A percentile compares a stretch with the other conserved stretches of the same genome.
These are phyloP conservation scores for Candida ponderosae DNA, from an alignment of 805 yeast species.

Conservation along the genomic window DNA sequence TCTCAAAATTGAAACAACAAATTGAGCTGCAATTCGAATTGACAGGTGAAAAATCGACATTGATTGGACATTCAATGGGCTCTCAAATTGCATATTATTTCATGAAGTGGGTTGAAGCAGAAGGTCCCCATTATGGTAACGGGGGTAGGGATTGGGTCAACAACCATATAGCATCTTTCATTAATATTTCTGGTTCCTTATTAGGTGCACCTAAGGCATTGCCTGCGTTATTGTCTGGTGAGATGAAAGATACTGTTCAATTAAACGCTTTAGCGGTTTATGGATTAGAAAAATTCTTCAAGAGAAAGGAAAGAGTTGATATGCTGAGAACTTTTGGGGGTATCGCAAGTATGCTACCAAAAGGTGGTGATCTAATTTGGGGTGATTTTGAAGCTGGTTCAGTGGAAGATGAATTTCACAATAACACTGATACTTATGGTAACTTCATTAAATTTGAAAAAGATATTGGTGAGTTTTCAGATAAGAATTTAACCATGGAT, in stretches of 20 bases:
- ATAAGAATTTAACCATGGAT: constrained; percentile 51
- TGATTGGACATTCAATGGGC: constrained; percentile 96
- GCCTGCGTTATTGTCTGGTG: constrained; percentile 91
- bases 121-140: constrained; percentile 72
- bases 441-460: constrained; percentile 62
- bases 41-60: constrained; percentile 60
- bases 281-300: constrained; percentile 90
- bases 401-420: constrained; percentile 42
- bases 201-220: constrained; percentile 94
- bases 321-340: constrained; percentile 90
- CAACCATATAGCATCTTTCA: constrained; percentile 68
- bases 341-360: constrained; percentile 90
- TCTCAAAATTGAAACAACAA: constrained; percentile 62
- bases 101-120: constrained; percentile 94
- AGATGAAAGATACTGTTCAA: constrained; percentile 96
- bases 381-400: constrained; percentile 66
- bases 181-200: constrained; percentile 85
- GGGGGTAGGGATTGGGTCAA: constrained; percentile 92
- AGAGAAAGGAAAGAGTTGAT: constrained; percentile 81
- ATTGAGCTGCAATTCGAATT: constrained; percentile 52
- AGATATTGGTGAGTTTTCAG: constrained; percentile 32
- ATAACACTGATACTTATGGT: constrained; percentile 49
- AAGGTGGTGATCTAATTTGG: constrained; percentile 91
- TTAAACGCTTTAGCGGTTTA: constrained; percentile 87
- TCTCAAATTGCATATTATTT: constrained; percentile 83